Evolutionary conservation across 139 green algal species (phyloP), one percentile per base, ranked within the genome.

Genomic region (Mesotaenium endlicherianum): DNA sequence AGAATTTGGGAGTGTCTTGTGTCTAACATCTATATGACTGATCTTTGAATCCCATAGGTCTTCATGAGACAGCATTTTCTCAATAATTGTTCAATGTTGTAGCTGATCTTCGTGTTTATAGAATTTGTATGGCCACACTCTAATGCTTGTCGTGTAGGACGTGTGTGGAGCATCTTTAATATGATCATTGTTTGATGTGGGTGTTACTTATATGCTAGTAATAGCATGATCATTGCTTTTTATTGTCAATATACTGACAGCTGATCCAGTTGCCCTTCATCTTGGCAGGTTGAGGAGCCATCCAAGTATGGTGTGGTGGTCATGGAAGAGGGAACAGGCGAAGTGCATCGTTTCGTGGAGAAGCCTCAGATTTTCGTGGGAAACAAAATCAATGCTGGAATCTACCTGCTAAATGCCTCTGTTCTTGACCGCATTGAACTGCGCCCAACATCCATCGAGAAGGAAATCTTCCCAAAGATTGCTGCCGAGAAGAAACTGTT

Each of bases 361-460:
- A 90, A 90, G 70, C 87, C 87, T 8, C 69, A 88, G 75, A 91
- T 93, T 41, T 99, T 98, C 93, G 95, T 98, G 39, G 96, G 96
- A n/a, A 96, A 99, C 91, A 98, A 97, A 89, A 99, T 99, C 91
- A 99, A 99, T 80, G 96, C 96, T 0, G 95, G 95, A 69, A 98
- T 98, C 86, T 98, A 98, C 89, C 89, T 95, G 58, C 90, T 95
- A 68, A 93, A 83, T 50, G 92, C 96, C 31, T 74, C 82, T 2
- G 90, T 98, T 41, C 91, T 99, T 17, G 87, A 97, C 60, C 93
- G 96, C 83, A 99, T 99, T 60, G 91, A 98, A 89, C 89, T 96
- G 72, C 85, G 90, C 8, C 96, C 96, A 26, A 99, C 96, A 20
- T 85, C 72, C 36, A 86, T 86, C 50, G 80, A 86, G 72, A 86